phyloP scores from a whole-genome alignment of 495 filamentous ascomycete species.

The Daldinia loculata region DNA sequence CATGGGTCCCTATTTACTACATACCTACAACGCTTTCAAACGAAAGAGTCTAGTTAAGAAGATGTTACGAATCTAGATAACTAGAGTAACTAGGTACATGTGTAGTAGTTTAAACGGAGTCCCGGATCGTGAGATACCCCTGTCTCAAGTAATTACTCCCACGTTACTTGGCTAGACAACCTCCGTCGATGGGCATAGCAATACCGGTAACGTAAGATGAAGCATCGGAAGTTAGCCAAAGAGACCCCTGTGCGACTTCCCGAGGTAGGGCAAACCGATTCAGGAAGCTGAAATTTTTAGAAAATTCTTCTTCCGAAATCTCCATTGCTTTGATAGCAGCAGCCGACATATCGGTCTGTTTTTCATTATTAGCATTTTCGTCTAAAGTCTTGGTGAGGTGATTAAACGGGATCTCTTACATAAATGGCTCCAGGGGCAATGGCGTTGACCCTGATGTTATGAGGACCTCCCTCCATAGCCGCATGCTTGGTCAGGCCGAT shows the following conservation, averaged over 20 bases:
- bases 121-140: background rate
- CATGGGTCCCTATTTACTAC: background rate
- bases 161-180: background rate
- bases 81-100: no score
- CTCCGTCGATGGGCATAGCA: background rate
- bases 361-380: background rate
- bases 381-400: background rate
- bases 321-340: background rate
- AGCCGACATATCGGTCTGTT: background rate
- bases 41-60: background rate
- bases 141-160: background rate
- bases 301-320: background rate
- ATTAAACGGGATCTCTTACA: slow-evolving; percentile 20
- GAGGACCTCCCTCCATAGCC: slow-evolving; percentile 73
- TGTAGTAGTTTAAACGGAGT: background rate
- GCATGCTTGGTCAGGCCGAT: slow-evolving; percentile 72
- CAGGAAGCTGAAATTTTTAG: background rate
- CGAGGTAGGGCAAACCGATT: background rate
- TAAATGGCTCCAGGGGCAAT: slow-evolving; percentile 69
- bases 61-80: background rate
- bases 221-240: background rate
- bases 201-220: background rate
- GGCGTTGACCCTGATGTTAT: slow-evolving; percentile 73
- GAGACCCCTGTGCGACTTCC: background rate
- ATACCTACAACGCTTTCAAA: background rate